Evolutionary conservation across 495 filamentous ascomycete genomes (phyloP).

Genomic region (Extremus antarcticus): DNA sequence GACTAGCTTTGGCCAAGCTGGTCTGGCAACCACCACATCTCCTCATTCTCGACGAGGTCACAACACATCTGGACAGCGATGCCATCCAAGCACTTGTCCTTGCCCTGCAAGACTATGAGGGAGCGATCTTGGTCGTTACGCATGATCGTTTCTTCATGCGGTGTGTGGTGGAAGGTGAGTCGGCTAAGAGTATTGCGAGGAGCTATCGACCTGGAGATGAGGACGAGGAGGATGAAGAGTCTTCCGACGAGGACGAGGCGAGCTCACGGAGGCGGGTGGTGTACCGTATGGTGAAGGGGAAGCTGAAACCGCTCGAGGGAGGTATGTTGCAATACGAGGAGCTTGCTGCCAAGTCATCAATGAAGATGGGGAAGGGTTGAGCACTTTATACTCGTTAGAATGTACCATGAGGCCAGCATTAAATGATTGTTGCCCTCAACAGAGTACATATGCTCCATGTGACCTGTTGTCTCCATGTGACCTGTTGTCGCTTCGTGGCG

Average conservation of each 20-base stretch:
- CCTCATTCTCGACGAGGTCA: slow-evolving; percentile 72
- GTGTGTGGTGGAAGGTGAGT: slow-evolving; percentile 5
- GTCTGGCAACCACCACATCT: slow-evolving; percentile 58
- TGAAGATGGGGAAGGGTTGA: slow-evolving; percentile 15
- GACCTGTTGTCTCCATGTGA: too few species aligned
- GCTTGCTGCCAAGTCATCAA: slow-evolving; percentile 21
- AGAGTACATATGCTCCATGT: too few species aligned
- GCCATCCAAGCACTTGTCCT: slow-evolving; percentile 58
- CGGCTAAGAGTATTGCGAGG: background rate
- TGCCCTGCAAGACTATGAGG: slow-evolving; percentile 54
- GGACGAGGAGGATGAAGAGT: slow-evolving; percentile 1
- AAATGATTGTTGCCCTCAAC: too few species aligned
- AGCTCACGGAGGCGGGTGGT: slow-evolving; percentile 15
- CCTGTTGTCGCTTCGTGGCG: too few species aligned
- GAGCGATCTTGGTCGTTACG: slow-evolving; percentile 60
- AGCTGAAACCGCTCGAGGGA: slow-evolving; percentile 26
- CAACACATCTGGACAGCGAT: slow-evolving; percentile 74
- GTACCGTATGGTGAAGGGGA: slow-evolving; percentile 25
- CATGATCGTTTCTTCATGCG: slow-evolving; percentile 56
- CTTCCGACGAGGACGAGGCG: background rate
- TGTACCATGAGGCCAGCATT: too few species aligned
- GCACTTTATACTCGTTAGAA: too few species aligned
- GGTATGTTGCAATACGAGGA: slow-evolving; percentile 30
- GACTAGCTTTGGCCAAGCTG: slow-evolving; percentile 58
- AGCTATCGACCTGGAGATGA: slow-evolving; percentile 1